Evolutionary conservation across 805 yeast genomes (phyloP), one percentile per base, ranked within the genome.

Genomic region (Myxozyma sirexii): DNA sequence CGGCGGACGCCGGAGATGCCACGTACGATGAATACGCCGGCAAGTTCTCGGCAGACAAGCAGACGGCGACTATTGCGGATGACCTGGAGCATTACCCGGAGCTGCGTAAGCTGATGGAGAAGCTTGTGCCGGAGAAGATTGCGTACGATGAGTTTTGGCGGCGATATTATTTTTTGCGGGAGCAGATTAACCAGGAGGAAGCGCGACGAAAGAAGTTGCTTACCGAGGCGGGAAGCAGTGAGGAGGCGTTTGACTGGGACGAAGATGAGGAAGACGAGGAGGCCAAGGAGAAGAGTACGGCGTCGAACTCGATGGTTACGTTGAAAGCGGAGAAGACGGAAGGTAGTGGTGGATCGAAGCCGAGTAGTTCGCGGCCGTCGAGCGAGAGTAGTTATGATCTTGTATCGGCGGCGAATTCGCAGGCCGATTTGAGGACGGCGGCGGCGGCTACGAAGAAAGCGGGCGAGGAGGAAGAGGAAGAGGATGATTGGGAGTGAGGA

Each of bases 121-220:
- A 75, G 29, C 70, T 90, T 6, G 96, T 91, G 1, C 96, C 96
- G 0, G 81, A 79, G 6, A 71, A 80, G 66, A 73, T 86, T 38
- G 68, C 82, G 2, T 87, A 85, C 67, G 75, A 80, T 26, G 76
- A 77, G 48, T 92, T 92, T 72, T 92, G 97, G 97, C 75, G 77
- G 46, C 79, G 85, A 35, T 91, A 89, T 73, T 87, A 83, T 73
- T 77, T 75, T 55, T 76, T 80, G 68, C 82, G 80, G 58, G 71
- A 74, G 12, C 78, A 79, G 65, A 82, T 90, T 21, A 77, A 81
- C 43, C 79, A 80, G 47, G 85, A 82, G 67, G 96, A 90, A 68
- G 76, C 76, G 68, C 79, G 84, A 70, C 80, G 96, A 69, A 86
- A 85, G 73, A 80, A 80, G 64, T 76, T 88, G 56, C 76, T 89